These are phyloP conservation scores for Xeromyces bisporus DNA, from an alignment of 495 filamentous ascomycete species.

Conservation along the genomic window DNA sequence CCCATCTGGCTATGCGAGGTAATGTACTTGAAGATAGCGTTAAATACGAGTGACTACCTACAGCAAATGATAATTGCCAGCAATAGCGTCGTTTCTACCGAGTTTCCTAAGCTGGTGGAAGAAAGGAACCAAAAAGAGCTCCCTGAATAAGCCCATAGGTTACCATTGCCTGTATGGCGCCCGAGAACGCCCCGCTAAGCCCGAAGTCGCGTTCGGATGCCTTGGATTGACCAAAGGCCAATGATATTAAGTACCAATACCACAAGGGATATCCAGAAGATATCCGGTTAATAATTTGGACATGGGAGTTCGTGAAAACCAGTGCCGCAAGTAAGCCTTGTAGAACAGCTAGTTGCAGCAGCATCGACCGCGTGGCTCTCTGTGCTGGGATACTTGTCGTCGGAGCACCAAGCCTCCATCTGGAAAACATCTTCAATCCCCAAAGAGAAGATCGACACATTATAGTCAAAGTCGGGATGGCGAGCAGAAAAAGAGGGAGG, in stretches of 20 bases:
- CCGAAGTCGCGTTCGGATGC: slow-evolving; percentile 8
- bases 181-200: slow-evolving; percentile 8
- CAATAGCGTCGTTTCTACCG: too few species aligned
- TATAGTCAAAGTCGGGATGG: slow-evolving; percentile 58
- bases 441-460: slow-evolving; percentile 42
- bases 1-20: too few species aligned
- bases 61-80: too few species aligned
- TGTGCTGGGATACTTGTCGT: slow-evolving; percentile 5
- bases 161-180: slow-evolving; percentile 48
- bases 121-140: slow-evolving; percentile 74
- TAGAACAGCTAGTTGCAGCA: slow-evolving; percentile 38
- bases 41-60: too few species aligned
- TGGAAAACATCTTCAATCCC: slow-evolving; percentile 18
- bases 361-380: slow-evolving; percentile 25
- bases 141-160: slow-evolving; percentile 70
- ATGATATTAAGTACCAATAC: slow-evolving; percentile 61
- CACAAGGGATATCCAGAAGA: slow-evolving; percentile 79
- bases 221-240: slow-evolving; percentile 6
- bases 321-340: slow-evolving; percentile 57
- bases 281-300: slow-evolving; percentile 83
- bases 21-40: too few species aligned
- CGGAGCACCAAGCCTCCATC: slow-evolving; percentile 3
- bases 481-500: slow-evolving; percentile 73
- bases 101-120: slow-evolving; percentile 82
- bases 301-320: slow-evolving; percentile 66